Base-by-base conservation (phyloP, 257 asterid species). In the Rubia yunnanensis region DNA sequence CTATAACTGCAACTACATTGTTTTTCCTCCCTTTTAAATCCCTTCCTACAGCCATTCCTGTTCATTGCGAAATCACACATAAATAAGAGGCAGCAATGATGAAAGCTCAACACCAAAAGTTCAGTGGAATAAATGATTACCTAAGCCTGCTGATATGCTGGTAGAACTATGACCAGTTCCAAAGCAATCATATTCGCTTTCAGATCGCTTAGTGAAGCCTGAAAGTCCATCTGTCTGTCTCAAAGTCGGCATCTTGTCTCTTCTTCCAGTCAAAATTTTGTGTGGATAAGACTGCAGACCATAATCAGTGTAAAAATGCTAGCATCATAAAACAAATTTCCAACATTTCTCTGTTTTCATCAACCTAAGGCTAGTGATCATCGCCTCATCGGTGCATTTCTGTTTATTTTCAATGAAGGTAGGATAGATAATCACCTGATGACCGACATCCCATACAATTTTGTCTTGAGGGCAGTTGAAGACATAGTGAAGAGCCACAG, bases 401-500 rank as follows among this genome's bases (percentile, higher is more conserved):
- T 27, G 31, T 52, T 10, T 24, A 17, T 49, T 24, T 22, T 26
- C 32, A 7, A 56, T 11, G 3, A 64, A 34, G 7, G n/a, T n/a
- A n/a, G 46, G 22, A 5, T 28, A 67, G 53, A 68, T 23, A 23
- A 36, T 74, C 65, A 92, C 99, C 94, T 89, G 99, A 73, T 92
- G 99, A 55, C 99, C 99, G 70, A 92, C 99, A 80, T 92, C 99
- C 97, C 96, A 92, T n/a, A 92, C 85, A 41, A 92, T 81, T 69
- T 81, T 80, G 83, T 92, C 99, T 70, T 86, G 87, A 35, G 99
- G 99, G 57, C 96, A 81, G 72, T 82, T 87, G 81, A 92, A 92
- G 46, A 92, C 87, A 75, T 84, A 92, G 73, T 92, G 99, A 70
- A 92, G 97, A 49, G 97, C 96, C 76, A 92, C 96, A 0, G 99